phyloP scores from a whole-genome alignment of 306 rosid genomes.

The Prosopis cineraria region DNA sequence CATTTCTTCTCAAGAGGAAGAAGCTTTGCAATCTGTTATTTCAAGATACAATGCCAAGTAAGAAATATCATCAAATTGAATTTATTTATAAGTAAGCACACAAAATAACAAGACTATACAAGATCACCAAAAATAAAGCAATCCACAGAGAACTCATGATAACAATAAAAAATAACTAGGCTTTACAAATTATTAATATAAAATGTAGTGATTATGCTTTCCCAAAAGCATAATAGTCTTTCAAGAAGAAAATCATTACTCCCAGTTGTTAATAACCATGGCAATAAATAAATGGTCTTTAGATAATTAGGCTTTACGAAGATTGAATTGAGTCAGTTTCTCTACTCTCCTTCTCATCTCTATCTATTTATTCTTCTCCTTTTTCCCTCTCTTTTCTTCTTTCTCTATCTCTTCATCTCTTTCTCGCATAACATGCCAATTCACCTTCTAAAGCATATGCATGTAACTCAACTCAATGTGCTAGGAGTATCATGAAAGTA shows the following conservation, averaged over 20 bases:
- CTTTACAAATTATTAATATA: neutral
- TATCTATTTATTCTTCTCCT: no score
- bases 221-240: neutral
- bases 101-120: constrained; percentile 10
- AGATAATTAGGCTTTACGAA: no score
- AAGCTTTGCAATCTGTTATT: constrained; percentile 70
- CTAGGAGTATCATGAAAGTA: neutral
- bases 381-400: no score
- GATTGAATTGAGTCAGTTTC: no score
- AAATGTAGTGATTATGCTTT: neutral
- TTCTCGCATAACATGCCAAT: neutral
- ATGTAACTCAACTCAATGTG: neutral
- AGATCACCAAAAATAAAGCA: constrained; percentile 3
- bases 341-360: no score
- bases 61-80: constrained; percentile 15
- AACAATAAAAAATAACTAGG: neutral
- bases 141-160: neutral
- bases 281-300: no score
- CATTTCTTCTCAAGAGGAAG: constrained; percentile 79
- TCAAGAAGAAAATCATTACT: neutral
- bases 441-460: constrained; percentile 14
- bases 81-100: neutral
- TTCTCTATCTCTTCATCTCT: no score
- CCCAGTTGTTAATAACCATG: no score
- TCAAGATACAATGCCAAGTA: constrained; percentile 34